Evolutionary conservation across 1,284 basidiomycete species (phyloP), one percentile per base, ranked within the genome.

Genomic region (Bjerkandera adusta): DNA sequence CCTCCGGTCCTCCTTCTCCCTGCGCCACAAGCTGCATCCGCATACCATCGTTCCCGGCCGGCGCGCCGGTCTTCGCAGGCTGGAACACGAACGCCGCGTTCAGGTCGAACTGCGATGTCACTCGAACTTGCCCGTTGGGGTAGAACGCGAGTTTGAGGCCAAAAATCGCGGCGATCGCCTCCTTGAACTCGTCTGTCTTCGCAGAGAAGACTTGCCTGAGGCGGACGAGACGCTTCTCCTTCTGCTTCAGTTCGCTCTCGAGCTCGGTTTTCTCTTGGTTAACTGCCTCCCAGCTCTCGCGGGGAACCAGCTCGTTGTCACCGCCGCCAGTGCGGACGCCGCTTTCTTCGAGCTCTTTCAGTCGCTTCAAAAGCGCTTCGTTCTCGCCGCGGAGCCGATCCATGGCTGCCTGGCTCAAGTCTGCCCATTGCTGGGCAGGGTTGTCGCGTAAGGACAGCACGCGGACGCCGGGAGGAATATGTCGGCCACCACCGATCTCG

Each of bases 91-190:
- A 89, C 25, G 78, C 76, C 11, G 84, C 81, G 43, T 70, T 72
- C 5, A 87, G 69, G 59, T 90, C 87, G 63, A 83, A 92, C 48
- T 85, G 71, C n/a, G 83, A 86, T 3, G 89, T 92, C 44, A 93
- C 80, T 27, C 89, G 77, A 34, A 93, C 83, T 53, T 89, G 82
- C 0, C 90, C 90, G 45, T 89, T 92, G 3, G 84, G 85, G 51
- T 88, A 84, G 62, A 94, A 93, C 1, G 84, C 82, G 29, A 94
- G 73, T 63, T 92, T 92, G 55, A 91, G 81, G 2, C 92, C 92
- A 1, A 95, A 77, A 36, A 95, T 81, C 0, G 83, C 80, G 0
- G 82, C 81, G 40, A 93, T 83, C 11, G 88, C 83, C 55, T 90
- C 86, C 13, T 85, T 75, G 66, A 94, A 92, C 59, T 93, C 89